Conservation (phyloP, 2,329 filamentous ascomycete species). For the Penicillium sp. region DNA sequence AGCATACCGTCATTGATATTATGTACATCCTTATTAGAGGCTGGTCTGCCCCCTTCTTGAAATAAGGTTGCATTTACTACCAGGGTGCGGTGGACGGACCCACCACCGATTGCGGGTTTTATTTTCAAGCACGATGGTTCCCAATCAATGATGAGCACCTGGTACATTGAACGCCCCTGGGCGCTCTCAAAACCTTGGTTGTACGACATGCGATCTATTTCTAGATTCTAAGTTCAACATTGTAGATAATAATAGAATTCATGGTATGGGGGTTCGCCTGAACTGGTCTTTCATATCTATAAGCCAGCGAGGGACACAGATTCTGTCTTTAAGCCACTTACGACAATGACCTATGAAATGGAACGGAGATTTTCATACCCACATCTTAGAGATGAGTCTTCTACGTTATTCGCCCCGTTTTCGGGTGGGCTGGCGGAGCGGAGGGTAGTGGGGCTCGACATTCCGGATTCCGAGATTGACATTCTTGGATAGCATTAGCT, state of each 20-base stretch:
- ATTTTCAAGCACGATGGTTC: not conserved
- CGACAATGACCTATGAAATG: not conserved
- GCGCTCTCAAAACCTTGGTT: too few relatives aligned
- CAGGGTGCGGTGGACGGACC: not conserved
- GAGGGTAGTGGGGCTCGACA: not conserved
- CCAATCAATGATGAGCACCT: not conserved
- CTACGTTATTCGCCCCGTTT: not conserved
- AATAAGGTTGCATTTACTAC: not conserved
- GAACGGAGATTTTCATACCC: not conserved
- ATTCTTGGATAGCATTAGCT: not conserved
- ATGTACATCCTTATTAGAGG: not conserved
- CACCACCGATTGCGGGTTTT: not conserved
- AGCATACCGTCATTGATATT: not conserved
- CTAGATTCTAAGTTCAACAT: too few relatives aligned
- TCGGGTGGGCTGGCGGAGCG: not conserved
- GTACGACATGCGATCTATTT: not conserved
- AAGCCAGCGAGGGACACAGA: not conserved
- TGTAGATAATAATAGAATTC: too few relatives aligned
- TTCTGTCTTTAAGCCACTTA: not conserved
- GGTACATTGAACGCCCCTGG: not conserved
- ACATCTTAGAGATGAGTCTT: not conserved
- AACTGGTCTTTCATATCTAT: too few relatives aligned
- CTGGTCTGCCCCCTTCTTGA: not conserved
- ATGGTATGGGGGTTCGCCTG: too few relatives aligned
- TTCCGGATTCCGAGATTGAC: conserved; percentile 2